Conservation (phyloP, 2,329 filamentous ascomycete genomes). For the Stagonosporopsis tanaceti region DNA sequence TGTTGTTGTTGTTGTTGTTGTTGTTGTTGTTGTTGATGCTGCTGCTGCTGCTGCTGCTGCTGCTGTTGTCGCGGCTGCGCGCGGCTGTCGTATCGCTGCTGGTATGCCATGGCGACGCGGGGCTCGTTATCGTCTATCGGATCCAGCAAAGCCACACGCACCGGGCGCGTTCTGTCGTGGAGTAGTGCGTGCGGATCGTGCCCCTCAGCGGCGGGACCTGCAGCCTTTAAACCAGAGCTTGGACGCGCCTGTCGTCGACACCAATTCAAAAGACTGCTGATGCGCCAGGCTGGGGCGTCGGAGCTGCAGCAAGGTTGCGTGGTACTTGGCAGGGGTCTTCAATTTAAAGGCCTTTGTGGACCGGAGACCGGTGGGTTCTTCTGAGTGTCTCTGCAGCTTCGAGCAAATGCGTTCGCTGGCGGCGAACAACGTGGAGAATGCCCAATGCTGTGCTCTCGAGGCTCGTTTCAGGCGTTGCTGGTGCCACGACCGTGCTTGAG, state of each 20-base stretch:
- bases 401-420: constrained; percentile 14
- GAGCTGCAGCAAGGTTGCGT: constrained; percentile 25
- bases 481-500: constrained; percentile 30
- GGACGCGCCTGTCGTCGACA: constrained; percentile 19
- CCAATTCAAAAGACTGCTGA: constrained; percentile 13
- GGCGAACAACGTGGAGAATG: constrained; percentile 23
- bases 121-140: constrained; percentile 26
- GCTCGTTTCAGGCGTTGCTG: constrained; percentile 37
- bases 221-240: constrained; percentile 26
- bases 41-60: constrained; percentile 40
- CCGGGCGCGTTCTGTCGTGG: constrained; percentile 29
- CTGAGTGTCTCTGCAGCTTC: constrained; percentile 8
- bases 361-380: constrained; percentile 14
- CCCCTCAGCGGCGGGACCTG: constrained; percentile 31
- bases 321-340: constrained; percentile 32
- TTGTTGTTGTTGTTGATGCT: constrained; percentile 38
- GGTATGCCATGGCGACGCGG: constrained; percentile 50
- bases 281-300: constrained; percentile 10
- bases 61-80: constrained; percentile 43
- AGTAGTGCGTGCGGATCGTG: constrained; percentile 29
- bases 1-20: no score
- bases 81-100: constrained; percentile 48
- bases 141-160: constrained; percentile 22
- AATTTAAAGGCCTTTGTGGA: constrained; percentile 28
- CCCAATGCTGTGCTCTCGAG: constrained; percentile 15